These are phyloP conservation scores for Guadua angustifolia DNA, from an alignment of 176 grass and related monocot genomes.

Conservation along the genomic window DNA sequence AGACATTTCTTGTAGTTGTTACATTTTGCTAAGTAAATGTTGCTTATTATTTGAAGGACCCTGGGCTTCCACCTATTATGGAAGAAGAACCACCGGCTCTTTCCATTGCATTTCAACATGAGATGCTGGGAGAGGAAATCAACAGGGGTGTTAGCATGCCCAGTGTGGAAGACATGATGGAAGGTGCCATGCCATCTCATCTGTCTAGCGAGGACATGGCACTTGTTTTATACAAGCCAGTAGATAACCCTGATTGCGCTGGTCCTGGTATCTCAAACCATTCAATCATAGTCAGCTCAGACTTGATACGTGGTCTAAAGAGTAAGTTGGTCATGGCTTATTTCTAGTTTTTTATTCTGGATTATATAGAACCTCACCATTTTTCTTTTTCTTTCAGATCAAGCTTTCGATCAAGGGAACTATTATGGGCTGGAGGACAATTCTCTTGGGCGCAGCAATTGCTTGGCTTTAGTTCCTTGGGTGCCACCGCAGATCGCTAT, in stretches of 20 bases:
- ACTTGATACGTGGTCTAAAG: conserved; percentile 75
- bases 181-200: conserved; percentile 36
- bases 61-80: conserved; percentile 59
- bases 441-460: conserved; percentile 57
- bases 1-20: not conserved
- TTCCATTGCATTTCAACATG: conserved; percentile 35
- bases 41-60: conserved; percentile 51
- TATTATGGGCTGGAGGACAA: conserved; percentile 55
- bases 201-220: conserved; percentile 51
- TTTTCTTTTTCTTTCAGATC: conserved; percentile 51
- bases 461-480: conserved; percentile 83
- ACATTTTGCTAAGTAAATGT: conserved; percentile 41
- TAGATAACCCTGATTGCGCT: conserved; percentile 30
- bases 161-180: conserved; percentile 46
- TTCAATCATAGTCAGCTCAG: conserved; percentile 73
- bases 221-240: conserved; percentile 77
- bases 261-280: conserved; percentile 46
- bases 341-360: conserved; percentile 3
- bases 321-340: conserved; percentile 60
- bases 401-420: conserved; percentile 53
- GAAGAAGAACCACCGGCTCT: conserved; percentile 46
- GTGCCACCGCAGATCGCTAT: conserved; percentile 39
- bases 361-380: conserved; percentile 6
- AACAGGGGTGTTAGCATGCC: conserved; percentile 32
- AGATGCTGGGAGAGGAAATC: conserved; percentile 43